These are phyloP conservation scores for Citrus medica DNA, from an alignment of 345 rosid genomes.

Conservation along the genomic window DNA sequence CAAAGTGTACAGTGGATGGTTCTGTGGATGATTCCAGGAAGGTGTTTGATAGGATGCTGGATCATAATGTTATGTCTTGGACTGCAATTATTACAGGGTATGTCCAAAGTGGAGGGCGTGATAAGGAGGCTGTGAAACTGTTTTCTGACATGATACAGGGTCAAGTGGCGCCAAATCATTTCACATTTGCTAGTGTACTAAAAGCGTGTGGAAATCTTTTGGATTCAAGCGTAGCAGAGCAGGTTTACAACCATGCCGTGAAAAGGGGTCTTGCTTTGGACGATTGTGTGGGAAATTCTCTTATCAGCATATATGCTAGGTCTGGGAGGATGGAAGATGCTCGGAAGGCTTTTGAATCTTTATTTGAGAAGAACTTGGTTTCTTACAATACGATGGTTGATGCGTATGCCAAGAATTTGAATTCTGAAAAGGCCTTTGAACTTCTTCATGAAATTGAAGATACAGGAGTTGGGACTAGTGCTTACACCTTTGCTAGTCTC, in stretches of 20 bases:
- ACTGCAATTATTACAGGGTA: conserved; percentile 63
- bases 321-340: conserved; percentile 64
- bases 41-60: conserved; percentile 61
- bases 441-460: conserved; percentile 41
- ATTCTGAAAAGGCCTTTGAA: conserved; percentile 42
- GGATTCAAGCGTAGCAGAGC: conserved; percentile 40
- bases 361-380: conserved; percentile 59
- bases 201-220: conserved; percentile 63
- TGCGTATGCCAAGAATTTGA: conserved; percentile 46
- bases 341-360: conserved; percentile 52
- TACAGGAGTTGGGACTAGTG: conserved; percentile 38
- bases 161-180: conserved; percentile 50
- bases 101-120: conserved; percentile 31
- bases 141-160: conserved; percentile 56
- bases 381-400: conserved; percentile 54
- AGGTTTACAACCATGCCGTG: conserved; percentile 44
- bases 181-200: conserved; percentile 61
- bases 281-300: conserved; percentile 61
- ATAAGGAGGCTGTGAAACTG: conserved; percentile 46
- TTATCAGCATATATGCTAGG: conserved; percentile 59
- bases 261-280: conserved; percentile 54
- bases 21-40: conserved; percentile 50
- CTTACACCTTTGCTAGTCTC: conserved; percentile 65
- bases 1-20: conserved; percentile 48
- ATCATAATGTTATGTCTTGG: conserved; percentile 70